phyloP scores from a whole-genome alignment of 495 filamentous ascomycete species.

The Xylaria curta region DNA sequence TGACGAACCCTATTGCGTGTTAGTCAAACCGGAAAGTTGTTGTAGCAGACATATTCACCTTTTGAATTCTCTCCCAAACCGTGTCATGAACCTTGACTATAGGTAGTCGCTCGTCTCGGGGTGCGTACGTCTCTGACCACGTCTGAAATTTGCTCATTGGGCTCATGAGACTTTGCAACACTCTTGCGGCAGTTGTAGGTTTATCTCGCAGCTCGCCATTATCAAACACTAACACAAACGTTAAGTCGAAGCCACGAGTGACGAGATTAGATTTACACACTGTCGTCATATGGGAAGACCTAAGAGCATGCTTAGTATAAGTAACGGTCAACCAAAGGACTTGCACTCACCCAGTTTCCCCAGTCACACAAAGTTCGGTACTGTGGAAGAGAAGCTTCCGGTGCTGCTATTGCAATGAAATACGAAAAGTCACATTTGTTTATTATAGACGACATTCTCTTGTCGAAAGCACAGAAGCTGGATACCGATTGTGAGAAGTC shows the following conservation, averaged over 20 bases:
- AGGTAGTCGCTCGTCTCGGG: background rate
- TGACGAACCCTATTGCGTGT: background rate
- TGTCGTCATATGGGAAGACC: conserved; percentile 19
- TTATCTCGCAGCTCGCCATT: conserved; percentile 38
- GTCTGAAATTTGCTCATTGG: conserved; percentile 26
- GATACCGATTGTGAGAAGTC: background rate
- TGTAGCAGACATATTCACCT: background rate
- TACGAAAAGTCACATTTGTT: conserved; percentile 33
- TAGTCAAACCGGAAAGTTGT: background rate
- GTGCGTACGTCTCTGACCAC: background rate
- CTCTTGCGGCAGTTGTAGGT: conserved; percentile 31
- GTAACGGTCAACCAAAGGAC: too few species aligned
- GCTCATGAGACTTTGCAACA: conserved; percentile 35
- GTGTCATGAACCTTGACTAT: conserved; percentile 13
- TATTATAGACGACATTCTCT: conserved; percentile 25
- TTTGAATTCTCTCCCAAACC: conserved; percentile 4
- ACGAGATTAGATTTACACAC: background rate
- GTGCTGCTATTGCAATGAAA: conserved; percentile 35
- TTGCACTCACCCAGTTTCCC: conserved; percentile 43
- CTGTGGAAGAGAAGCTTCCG: conserved; percentile 32
- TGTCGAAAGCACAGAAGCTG: conserved; percentile 24
- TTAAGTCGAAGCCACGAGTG: background rate
- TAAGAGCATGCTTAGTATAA: background rate
- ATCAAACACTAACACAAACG: conserved; percentile 39
- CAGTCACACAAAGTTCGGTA: conserved; percentile 42